phyloP scores from a whole-genome alignment of 1,284 basidiomycete genomes.

The Tilletia setariae region DNA sequence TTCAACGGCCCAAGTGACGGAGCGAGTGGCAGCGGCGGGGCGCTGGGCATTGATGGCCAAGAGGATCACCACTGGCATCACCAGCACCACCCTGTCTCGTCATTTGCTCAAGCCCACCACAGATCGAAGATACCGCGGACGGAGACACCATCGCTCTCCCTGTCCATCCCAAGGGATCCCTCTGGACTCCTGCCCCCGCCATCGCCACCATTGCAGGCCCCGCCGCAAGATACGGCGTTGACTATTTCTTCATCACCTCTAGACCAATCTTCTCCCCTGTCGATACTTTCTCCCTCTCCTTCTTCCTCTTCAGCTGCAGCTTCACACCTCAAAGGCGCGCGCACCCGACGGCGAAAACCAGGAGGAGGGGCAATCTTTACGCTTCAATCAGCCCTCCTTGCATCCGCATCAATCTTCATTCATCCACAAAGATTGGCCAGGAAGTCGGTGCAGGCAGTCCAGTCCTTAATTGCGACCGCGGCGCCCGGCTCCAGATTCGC shows the following conservation, averaged over 20 bases:
- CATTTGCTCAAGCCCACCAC: not conserved
- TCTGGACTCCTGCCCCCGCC: not conserved
- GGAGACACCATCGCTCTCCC: not conserved
- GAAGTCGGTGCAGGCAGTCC: not conserved
- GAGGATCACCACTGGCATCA: not conserved
- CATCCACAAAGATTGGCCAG: constrained; percentile 7
- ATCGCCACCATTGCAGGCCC: too few relatives aligned
- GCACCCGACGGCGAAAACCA: not conserved
- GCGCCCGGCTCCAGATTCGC: not conserved
- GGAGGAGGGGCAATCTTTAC: not conserved
- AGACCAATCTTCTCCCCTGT: constrained; percentile 3
- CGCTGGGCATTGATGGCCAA: not conserved
- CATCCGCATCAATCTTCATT: not conserved
- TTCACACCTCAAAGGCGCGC: not conserved
- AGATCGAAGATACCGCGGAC: not conserved
- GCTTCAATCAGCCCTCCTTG: not conserved
- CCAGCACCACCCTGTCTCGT: too few relatives aligned
- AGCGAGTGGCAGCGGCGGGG: not conserved
- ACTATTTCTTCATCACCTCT: not conserved
- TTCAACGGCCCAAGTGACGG: not conserved
- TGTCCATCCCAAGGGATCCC: not conserved
- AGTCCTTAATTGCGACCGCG: not conserved
- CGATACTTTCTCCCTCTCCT: not conserved
- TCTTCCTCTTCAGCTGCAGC: not conserved
- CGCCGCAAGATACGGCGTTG: not conserved